Base-by-base conservation (phyloP, 805 yeast genomes). In the Debaryomyces prosopidis region DNA sequence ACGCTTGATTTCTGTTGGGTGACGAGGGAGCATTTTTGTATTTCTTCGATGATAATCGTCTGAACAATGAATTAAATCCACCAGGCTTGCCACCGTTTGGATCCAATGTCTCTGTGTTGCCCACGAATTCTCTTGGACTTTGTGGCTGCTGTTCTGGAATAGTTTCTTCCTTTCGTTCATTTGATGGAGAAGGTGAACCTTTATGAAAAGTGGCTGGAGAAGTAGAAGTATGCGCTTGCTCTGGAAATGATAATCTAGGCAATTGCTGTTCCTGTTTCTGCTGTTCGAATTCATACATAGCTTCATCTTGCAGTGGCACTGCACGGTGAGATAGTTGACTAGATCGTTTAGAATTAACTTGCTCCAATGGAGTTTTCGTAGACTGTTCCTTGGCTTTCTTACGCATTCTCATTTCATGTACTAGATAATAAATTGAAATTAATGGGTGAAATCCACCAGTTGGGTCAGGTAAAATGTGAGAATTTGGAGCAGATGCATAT, bases 391-490 rank as follows among this genome's bases (percentile, higher is more conserved):
- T 83, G 5, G 83, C 81, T 52, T 68, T 71, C 66, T 84, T 85
- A 45, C 96, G 78, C 58, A 79, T 82, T 50, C 77, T 61, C 85
- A 89, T 87, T 67, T 94, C 99, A 43, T 81, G 84, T 14, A 90
- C 96, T 51, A 94, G 75, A 59, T 81, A 85, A 62, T 94, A 94
- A 32, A 92, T 85, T 5, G 96, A 89, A 10, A 92, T 69, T 51
- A 91, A 73, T 0, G 99, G 98, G 66, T 91, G 96, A 63, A 79
- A 91, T 1, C 91, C 92, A 43, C 79, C 75, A 0, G 96, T 87
- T 12, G 98, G 97, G 64, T 89, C 94, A 1, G 81, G 77, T 15
- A 75, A 57, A 14, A 63, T 60, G 42, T 63, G 65, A 27, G 64
- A 51, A 42, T 62, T 65, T 3, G 67, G 59, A 16, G 71, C 72